A percentile compares a stretch with the other conserved stretches of the same genome.
Conservation (phyloP, 73 alveolate genomes). For the Paramecium sonneborni region DNA sequence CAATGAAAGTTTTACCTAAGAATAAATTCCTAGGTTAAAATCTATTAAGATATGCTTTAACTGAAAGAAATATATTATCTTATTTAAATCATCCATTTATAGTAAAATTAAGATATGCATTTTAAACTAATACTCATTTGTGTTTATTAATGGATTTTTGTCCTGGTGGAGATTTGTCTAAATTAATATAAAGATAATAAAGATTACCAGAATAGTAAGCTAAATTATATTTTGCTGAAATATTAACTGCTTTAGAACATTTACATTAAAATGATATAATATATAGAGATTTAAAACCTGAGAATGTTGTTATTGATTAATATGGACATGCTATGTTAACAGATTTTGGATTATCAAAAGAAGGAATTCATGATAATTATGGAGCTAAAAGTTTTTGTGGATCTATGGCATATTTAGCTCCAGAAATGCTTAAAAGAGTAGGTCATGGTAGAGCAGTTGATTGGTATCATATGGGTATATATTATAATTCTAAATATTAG, state of each 20-base stretch:
- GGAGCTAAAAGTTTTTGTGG: conserved; percentile 96
- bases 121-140: conserved; percentile 93
- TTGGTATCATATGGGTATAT: conserved; percentile 88
- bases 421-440: conserved; percentile 91
- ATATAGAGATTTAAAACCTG: conserved; percentile 89
- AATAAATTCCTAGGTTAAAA: conserved; percentile 85
- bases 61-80: conserved; percentile 92
- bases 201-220: conserved; percentile 83
- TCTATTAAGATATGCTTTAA: conserved; percentile 92
- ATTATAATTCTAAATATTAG: background rate
- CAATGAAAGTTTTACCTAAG: conserved; percentile 95
- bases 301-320: conserved; percentile 86
- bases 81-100: conserved; percentile 89
- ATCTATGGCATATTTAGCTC: conserved; percentile 95
- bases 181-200: conserved; percentile 85
- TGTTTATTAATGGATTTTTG: conserved; percentile 94
- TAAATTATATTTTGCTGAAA: conserved; percentile 77
- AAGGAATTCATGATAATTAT: conserved; percentile 78
- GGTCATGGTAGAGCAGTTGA: conserved; percentile 98
- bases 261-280: conserved; percentile 82
- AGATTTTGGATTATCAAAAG: conserved; percentile 94
- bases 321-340: conserved; percentile 97
- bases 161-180: conserved; percentile 97
- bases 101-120: conserved; percentile 91
- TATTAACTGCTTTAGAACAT: conserved; percentile 81